Evolutionary conservation across 257 asterid species (phyloP).

Genomic region (Scutellaria galericulata): DNA sequence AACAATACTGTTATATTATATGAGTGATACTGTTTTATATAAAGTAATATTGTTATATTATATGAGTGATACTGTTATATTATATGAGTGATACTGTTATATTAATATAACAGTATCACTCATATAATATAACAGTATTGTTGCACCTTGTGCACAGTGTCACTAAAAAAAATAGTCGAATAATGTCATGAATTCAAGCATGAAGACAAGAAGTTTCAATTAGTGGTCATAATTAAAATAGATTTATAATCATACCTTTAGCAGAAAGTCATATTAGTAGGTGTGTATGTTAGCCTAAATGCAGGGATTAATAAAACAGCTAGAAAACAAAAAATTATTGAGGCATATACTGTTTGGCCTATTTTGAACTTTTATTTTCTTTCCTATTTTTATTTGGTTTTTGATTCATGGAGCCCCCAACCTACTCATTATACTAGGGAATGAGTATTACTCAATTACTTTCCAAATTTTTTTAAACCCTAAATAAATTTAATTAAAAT

Average conservation of each 20-base stretch:
- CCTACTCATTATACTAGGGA: slow-evolving; percentile 52
- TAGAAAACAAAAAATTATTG: slow-evolving; percentile 18
- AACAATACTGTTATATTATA: too few species aligned
- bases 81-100: too few species aligned
- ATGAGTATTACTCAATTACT: neutral
- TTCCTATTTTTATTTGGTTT: slow-evolving; percentile 32
- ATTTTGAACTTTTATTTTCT: slow-evolving; percentile 25
- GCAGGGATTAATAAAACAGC: slow-evolving; percentile 20
- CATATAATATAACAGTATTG: too few species aligned
- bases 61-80: too few species aligned
- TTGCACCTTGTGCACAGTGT: too few species aligned
- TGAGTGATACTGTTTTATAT: too few species aligned
- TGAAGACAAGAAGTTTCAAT: neutral
- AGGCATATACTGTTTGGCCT: slow-evolving; percentile 36
- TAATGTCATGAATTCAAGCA: slow-evolving; percentile 3
- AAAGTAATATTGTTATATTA: too few species aligned
- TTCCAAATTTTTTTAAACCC: neutral
- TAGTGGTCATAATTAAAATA: slow-evolving; percentile 5
- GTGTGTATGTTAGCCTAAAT: neutral
- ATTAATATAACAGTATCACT: too few species aligned
- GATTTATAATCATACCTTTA: slow-evolving; percentile 23
- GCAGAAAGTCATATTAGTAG: slow-evolving; percentile 39
- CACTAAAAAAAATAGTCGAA: neutral
- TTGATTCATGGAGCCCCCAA: slow-evolving; percentile 73
- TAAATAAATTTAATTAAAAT: neutral